phyloP scores from a whole-genome alignment of 768 basidiomycete genomes.

The Boletus speciosus region DNA sequence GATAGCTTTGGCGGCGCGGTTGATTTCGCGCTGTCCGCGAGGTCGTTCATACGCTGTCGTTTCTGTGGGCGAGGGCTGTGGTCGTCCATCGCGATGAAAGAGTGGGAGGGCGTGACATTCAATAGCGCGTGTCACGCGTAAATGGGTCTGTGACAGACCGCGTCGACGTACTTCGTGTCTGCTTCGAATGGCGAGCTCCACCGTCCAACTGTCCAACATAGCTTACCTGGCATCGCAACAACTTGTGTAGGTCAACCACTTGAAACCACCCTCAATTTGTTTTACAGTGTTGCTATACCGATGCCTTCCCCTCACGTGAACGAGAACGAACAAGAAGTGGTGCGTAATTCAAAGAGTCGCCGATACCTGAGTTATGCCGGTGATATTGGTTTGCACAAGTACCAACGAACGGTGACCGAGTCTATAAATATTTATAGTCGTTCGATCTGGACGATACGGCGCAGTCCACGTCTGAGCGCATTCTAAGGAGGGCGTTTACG shows the following conservation, averaged over 20 bases:
- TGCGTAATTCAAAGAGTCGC: not conserved
- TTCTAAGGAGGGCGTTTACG: not conserved
- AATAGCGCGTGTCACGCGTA: conserved; percentile 25
- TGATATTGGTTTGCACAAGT: not conserved
- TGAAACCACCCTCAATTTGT: not conserved
- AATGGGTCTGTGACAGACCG: conserved; percentile 29
- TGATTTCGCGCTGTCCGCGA: not conserved
- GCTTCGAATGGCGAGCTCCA: not conserved
- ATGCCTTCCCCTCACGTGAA: not conserved
- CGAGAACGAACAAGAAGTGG: not conserved
- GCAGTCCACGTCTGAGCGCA: not conserved
- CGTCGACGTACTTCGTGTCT: conserved; percentile 11
- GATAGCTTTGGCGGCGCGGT: not conserved
- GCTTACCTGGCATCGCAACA: no score
- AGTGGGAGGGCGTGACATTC: conserved; percentile 10
- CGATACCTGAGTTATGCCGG: not conserved
- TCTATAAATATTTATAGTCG: not conserved
- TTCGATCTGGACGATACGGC: not conserved
- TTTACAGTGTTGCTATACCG: no score
- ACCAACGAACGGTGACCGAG: not conserved
- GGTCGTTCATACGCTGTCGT: conserved; percentile 26
- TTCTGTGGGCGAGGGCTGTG: conserved; percentile 35
- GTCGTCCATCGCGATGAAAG: conserved; percentile 22
- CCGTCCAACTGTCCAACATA: no score
- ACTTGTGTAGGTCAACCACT: not conserved